These are phyloP conservation scores for Abrus pulchellus DNA, from an alignment of 306 rosid species.

Conservation along the genomic window DNA sequence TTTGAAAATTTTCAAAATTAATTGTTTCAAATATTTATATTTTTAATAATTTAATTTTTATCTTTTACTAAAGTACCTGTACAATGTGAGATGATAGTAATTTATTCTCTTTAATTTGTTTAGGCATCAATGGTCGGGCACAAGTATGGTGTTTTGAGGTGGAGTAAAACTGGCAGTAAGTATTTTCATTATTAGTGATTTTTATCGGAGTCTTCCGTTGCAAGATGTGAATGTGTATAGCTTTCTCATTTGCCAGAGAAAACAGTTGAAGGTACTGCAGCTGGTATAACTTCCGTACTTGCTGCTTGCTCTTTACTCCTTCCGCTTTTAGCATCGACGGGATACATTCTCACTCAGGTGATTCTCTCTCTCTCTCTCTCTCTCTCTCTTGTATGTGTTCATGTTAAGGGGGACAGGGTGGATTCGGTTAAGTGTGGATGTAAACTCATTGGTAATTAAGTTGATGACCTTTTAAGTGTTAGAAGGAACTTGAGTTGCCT, in stretches of 20 bases:
- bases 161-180: slow-evolving; percentile 98
- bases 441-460: neutral
- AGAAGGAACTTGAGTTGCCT: slow-evolving; percentile 36
- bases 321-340: slow-evolving; percentile 89
- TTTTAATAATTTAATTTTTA: neutral
- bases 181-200: slow-evolving; percentile 40
- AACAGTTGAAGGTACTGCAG: slow-evolving; percentile 98
- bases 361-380: slow-evolving; percentile 47
- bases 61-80: neutral
- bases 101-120: slow-evolving; percentile 25
- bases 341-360: slow-evolving; percentile 91
- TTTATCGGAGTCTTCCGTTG: slow-evolving; percentile 36
- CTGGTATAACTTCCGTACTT: slow-evolving; percentile 94
- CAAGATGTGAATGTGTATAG: slow-evolving; percentile 42
- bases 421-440: slow-evolving; percentile 1
- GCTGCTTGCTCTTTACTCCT: slow-evolving; percentile 91
- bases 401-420: neutral
- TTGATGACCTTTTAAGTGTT: neutral
- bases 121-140: slow-evolving; percentile 98
- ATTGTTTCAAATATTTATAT: neutral
- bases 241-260: slow-evolving; percentile 71
- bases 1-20: neutral
- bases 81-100: neutral
- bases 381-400: neutral
- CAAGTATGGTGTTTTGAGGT: slow-evolving; percentile 93